A percentile compares a stretch with the other conserved stretches of the same genome.
phyloP scores from a whole-genome alignment of 805 yeast genomes.

The Komagataella populi region DNA sequence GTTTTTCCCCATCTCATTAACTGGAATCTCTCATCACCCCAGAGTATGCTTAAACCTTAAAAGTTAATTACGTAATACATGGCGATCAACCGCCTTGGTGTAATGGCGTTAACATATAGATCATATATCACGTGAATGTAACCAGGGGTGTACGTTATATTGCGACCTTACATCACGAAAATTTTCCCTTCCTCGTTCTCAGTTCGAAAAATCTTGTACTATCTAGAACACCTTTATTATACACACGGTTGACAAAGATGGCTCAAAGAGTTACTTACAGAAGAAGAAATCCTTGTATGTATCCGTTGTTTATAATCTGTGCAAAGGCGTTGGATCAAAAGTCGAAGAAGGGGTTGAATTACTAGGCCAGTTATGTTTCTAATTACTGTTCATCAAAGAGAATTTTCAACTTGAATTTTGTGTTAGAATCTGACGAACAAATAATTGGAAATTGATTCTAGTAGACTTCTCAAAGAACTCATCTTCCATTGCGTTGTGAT shows the following conservation, averaged over 20 bases:
- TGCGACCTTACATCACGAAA: neutral
- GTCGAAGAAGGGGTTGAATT: neutral
- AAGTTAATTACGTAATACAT: neutral
- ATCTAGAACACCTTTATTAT: neutral
- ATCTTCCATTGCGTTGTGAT: neutral
- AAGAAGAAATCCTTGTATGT: constrained; percentile 98
- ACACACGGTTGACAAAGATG: constrained; percentile 37
- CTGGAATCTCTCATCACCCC: no score
- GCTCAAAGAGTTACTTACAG: constrained; percentile 99
- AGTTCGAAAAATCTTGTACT: neutral
- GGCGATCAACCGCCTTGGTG: neutral
- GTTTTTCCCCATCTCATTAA: no score
- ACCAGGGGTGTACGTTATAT: neutral
- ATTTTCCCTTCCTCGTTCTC: neutral
- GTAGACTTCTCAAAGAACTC: neutral
- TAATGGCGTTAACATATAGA: neutral
- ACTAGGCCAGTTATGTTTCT: neutral
- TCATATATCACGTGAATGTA: neutral
- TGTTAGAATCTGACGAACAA: neutral
- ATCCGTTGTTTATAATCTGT: constrained; percentile 21
- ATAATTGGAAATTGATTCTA: neutral
- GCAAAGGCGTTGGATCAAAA: neutral
- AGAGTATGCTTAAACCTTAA: neutral
- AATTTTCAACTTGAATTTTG: no score
- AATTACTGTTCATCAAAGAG: neutral